phyloP scores from a whole-genome alignment of 441 rosid species.

The Mallotus repandus region DNA sequence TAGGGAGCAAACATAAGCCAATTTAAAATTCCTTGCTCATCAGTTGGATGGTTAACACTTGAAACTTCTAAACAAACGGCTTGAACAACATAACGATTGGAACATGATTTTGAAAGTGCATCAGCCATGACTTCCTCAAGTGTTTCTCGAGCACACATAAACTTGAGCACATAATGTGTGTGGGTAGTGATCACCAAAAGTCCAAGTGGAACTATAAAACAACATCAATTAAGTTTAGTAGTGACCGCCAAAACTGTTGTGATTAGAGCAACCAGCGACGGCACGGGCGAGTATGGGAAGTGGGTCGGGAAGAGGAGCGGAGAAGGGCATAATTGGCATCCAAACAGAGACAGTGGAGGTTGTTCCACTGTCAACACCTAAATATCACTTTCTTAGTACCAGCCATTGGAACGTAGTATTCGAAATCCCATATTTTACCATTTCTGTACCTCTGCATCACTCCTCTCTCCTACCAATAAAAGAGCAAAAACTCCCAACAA shows the following conservation, averaged over 20 bases:
- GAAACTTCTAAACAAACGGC: slow-evolving; percentile 95
- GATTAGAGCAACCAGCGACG: slow-evolving; percentile 69
- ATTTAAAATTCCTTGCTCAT: slow-evolving; percentile 63
- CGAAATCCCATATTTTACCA: slow-evolving; percentile 69
- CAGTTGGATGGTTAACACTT: slow-evolving; percentile 90
- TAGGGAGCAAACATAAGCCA: slow-evolving; percentile 77
- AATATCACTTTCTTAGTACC: slow-evolving; percentile 39
- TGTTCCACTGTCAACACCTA: slow-evolving; percentile 69
- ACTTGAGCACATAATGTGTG: neutral
- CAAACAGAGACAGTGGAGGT: slow-evolving; percentile 73
- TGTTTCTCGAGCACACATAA: slow-evolving; percentile 57
- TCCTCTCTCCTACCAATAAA: neutral
- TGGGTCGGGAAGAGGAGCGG: slow-evolving; percentile 48
- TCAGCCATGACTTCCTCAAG: slow-evolving; percentile 89
- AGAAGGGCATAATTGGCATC: slow-evolving; percentile 48
- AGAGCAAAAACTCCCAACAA: neutral
- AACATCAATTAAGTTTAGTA: neutral
- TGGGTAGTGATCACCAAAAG: neutral
- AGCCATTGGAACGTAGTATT: slow-evolving; percentile 30
- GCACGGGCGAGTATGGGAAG: slow-evolving; percentile 62
- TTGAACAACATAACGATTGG: slow-evolving; percentile 64
- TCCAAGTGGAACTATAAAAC: neutral
- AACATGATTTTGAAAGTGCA: slow-evolving; percentile 70
- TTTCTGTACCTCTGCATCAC: slow-evolving; percentile 56
- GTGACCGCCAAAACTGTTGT: slow-evolving; percentile 72